Evolutionary conservation across 441 rosid genomes (phyloP), one percentile per base, ranked within the genome.

Genomic region (Brassica balearica): DNA sequence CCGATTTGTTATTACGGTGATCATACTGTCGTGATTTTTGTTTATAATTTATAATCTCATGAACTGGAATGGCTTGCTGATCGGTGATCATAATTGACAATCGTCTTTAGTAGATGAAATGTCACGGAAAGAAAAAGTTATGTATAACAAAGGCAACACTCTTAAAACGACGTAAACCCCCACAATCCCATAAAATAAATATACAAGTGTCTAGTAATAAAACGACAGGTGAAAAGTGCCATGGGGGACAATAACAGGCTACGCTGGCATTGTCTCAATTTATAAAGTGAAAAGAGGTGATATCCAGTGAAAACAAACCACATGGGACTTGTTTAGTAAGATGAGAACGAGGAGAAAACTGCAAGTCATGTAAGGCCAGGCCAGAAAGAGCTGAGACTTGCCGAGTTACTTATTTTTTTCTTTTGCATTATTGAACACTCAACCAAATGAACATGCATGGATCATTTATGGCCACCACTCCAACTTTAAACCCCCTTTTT

Each of bases 151-250:
- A 15, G 20, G 3, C 9, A 55, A 55, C 60, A 55, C 23, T 55
- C 23, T 19, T 19, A 2, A 19, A 8, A 56, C 6, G n/a, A 12
- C 10, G 19, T 25, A 6, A 61, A 12, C 14, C 32, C 32, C 14
- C 65, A 61, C 17, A 61, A 25, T 25, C 27, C 27, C 27, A 25
- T 5, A 62, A 23, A 60, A 12, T 38, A 60, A 53, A 15, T 53
- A 15, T 48, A 23, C 41, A 51, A 19, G 23, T 65, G 70, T 38
- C 43, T 6, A 14, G 27, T 59, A 58, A 59, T 27, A 75, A 80
- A 59, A 75, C 80, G 83, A 75, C 80, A 80, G 80, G 46, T 8
- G 76, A 75, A 70, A 75, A 23, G 65, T 58, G 60, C 58, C 79
- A 80, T 43, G 68, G 27, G 74, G 4, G 46, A 25, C 59, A 65